A percentile compares a stretch with the other conserved stretches of the same genome.
Evolutionary conservation across 805 yeast genomes (phyloP).

Genomic region (Schwanniomyces sp.): DNA sequence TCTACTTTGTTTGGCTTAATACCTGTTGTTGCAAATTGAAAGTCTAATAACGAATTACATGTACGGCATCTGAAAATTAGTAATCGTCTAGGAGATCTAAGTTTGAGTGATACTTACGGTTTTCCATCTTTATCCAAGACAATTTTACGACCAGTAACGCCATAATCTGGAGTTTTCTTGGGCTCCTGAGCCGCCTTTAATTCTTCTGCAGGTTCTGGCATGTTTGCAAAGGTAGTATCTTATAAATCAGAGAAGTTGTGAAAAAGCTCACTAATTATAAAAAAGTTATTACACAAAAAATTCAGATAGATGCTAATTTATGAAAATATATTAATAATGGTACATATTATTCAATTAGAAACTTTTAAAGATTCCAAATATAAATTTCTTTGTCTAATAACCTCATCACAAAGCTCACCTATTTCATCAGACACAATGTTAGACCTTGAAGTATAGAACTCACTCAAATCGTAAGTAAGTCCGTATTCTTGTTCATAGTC

Average conservation of each 20-base stretch:
- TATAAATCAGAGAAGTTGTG: neutral
- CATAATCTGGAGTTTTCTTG: slow-evolving; percentile 40
- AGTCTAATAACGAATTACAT: slow-evolving; percentile 81
- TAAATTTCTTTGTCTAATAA: slow-evolving; percentile 20
- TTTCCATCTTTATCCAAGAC: slow-evolving; percentile 87
- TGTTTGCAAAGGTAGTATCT: neutral
- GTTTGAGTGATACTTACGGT: slow-evolving; percentile 59
- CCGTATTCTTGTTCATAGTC: slow-evolving; percentile 75
- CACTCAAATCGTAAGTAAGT: slow-evolving; percentile 58
- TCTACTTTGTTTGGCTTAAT: slow-evolving; percentile 10
- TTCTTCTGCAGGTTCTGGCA: neutral
- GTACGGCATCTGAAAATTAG: slow-evolving; percentile 65
- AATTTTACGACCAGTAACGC: slow-evolving; percentile 65
- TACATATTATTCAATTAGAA: neutral
- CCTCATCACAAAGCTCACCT: slow-evolving; percentile 61
- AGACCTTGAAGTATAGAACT: slow-evolving; percentile 63
- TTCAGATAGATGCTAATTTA: neutral
- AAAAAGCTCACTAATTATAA: neutral
- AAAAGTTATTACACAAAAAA: neutral
- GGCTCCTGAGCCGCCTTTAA: neutral
- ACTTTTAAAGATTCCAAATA: slow-evolving; percentile 8
- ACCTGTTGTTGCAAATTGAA: slow-evolving; percentile 55
- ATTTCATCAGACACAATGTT: slow-evolving; percentile 73
- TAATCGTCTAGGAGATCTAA: neutral
- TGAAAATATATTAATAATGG: neutral